phyloP scores from a whole-genome alignment of 2,329 filamentous ascomycete species.

The Neopestalotiopsis sp. region DNA sequence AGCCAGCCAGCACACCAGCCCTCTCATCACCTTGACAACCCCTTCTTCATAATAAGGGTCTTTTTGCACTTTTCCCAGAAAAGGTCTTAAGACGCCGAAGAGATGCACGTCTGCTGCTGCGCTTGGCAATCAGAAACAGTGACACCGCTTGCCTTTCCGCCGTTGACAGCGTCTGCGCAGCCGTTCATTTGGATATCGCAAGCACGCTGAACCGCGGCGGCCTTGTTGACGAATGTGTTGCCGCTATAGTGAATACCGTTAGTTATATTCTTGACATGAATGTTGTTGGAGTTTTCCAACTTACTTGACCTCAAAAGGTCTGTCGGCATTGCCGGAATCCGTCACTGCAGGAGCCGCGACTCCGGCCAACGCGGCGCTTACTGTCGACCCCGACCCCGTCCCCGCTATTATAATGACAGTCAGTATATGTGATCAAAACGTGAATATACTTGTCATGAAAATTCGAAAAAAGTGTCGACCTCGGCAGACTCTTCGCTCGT shows the following conservation, averaged over 20 bases:
- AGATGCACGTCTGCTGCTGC: constrained; percentile 44
- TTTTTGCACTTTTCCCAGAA: constrained; percentile 7
- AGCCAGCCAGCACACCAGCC: neutral
- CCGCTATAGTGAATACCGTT: no score
- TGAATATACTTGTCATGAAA: neutral
- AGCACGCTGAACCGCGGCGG: constrained; percentile 61
- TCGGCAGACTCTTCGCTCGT: constrained; percentile 10
- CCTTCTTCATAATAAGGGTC: neutral
- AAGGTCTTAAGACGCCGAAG: constrained; percentile 13
- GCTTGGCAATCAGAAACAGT: constrained; percentile 57
- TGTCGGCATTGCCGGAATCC: constrained; percentile 49
- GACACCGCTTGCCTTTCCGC: constrained; percentile 45
- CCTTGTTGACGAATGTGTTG: constrained; percentile 60
- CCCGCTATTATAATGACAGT: neutral
- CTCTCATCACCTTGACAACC: neutral
- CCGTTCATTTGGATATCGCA: constrained; percentile 68
- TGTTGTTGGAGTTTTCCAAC: constrained; percentile 20
- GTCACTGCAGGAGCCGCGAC: constrained; percentile 55
- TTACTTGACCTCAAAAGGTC: constrained; percentile 61
- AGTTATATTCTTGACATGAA: neutral
- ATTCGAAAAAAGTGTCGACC: neutral
- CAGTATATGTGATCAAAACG: neutral
- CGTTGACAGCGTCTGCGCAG: constrained; percentile 62
- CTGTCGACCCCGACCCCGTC: constrained; percentile 10
- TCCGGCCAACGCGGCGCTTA: constrained; percentile 49